Evolutionary conservation across 2,329 filamentous ascomycete species (phyloP).

Genomic region (Podosphaera xanthii): DNA sequence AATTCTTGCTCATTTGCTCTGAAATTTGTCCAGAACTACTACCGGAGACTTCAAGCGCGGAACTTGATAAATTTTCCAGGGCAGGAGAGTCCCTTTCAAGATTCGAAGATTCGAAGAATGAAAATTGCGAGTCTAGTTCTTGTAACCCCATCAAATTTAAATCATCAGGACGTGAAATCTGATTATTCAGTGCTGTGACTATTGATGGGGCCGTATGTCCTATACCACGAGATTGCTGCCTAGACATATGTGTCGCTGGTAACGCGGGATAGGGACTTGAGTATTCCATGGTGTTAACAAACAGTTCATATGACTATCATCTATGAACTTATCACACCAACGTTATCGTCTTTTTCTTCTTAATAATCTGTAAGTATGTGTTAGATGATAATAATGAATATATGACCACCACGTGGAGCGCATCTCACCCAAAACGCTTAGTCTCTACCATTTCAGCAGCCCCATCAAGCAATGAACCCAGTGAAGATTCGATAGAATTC

Average conservation of each 20-base stretch:
- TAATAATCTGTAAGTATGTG: not conserved
- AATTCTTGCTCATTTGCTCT: constrained; percentile 10
- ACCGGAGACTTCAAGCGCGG: constrained; percentile 9
- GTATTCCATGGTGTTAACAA: constrained; percentile 8
- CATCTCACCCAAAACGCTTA: not conserved
- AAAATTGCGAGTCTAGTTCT: constrained; percentile 18
- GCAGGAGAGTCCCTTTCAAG: constrained; percentile 12
- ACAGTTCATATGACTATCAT: not conserved
- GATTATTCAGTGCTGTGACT: constrained; percentile 16
- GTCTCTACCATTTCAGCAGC: not conserved
- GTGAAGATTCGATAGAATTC: no score
- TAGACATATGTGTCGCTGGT: constrained; percentile 14
- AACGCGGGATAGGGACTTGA: constrained; percentile 12
- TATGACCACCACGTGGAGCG: not conserved
- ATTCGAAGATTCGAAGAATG: constrained; percentile 16
- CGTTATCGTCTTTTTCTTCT: not conserved
- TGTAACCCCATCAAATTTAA: constrained; percentile 17
- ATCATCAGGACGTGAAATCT: constrained; percentile 17
- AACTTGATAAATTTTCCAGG: constrained; percentile 12
- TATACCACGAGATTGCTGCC: constrained; percentile 16
- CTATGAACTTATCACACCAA: not conserved
- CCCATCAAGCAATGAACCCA: not conserved
- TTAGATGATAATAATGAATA: not conserved
- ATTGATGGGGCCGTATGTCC: constrained; percentile 16
- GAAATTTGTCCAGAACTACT: constrained; percentile 8